phyloP scores from a whole-genome alignment of 352 stramenopile species.

The Globisporangium heterothallicum region DNA sequence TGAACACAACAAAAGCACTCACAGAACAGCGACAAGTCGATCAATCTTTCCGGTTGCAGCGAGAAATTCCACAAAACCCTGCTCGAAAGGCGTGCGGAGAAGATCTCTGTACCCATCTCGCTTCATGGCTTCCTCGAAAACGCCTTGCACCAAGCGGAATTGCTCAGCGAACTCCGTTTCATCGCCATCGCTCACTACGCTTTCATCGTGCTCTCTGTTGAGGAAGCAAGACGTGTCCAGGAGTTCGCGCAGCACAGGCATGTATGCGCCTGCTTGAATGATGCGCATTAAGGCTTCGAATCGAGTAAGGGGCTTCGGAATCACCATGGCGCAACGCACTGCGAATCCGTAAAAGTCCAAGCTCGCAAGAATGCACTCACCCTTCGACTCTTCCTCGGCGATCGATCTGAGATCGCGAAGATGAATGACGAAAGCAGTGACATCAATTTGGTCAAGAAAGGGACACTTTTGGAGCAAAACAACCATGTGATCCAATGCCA shows the following conservation, averaged over 20 bases:
- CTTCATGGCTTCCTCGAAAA: conserved; percentile 30
- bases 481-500: conserved; percentile 29
- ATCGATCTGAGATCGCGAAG: conserved; percentile 33
- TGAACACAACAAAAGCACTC: conserved; percentile 1
- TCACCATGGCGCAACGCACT: conserved; percentile 43
- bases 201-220: conserved; percentile 3
- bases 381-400: conserved; percentile 13
- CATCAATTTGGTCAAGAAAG: conserved; percentile 55
- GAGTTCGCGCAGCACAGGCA: conserved; percentile 34
- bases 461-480: conserved; percentile 43
- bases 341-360: conserved; percentile 37
- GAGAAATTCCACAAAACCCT: conserved; percentile 41
- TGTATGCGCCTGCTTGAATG: conserved; percentile 38
- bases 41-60: conserved; percentile 27
- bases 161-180: conserved; percentile 25
- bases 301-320: conserved; percentile 29
- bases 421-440: conserved; percentile 41
- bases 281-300: conserved; percentile 36
- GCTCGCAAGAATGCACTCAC: conserved; percentile 6
- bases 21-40: conserved; percentile 15
- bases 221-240: conserved; percentile 28
- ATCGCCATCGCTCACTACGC: conserved; percentile 4
- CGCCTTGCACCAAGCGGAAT: conserved; percentile 30
- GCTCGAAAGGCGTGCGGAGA: conserved; percentile 33
- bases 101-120: conserved; percentile 20